These are phyloP conservation scores for Lactarius tabidus DNA, from an alignment of 768 basidiomycete species.

Conservation along the genomic window DNA sequence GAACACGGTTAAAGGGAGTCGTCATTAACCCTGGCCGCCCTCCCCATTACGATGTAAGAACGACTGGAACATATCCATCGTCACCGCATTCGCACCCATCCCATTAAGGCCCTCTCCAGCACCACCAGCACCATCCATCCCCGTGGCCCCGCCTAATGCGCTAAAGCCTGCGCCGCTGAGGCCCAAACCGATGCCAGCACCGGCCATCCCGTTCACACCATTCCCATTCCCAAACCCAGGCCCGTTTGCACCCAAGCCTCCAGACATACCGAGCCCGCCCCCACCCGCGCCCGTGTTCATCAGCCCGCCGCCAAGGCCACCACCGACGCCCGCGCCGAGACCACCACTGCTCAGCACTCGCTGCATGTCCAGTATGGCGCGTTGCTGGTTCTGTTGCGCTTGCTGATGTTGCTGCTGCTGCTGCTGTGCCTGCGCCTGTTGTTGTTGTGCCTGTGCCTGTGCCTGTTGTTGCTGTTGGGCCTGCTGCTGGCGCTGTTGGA, in stretches of 20 bases:
- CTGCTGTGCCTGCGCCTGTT: not conserved
- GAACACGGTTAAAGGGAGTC: not conserved
- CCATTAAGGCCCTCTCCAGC: not conserved
- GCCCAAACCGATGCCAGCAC: conserved; percentile 8
- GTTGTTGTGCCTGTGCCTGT: conserved; percentile 6
- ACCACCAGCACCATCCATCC: not conserved
- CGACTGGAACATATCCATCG: conserved; percentile 22
- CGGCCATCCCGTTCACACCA: conserved; percentile 1
- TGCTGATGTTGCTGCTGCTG: conserved; percentile 14
- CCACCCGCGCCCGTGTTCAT: conserved; percentile 10
- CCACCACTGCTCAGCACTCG: conserved; percentile 16
- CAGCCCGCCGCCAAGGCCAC: conserved; percentile 9
- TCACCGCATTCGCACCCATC: conserved; percentile 6
- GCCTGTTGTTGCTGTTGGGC: conserved; percentile 14
- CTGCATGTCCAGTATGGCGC: conserved; percentile 15
- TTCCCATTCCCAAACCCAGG: conserved; percentile 3
- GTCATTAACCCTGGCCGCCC: conserved; percentile 17
- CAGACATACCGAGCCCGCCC: conserved; percentile 10
- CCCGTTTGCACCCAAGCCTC: not conserved
- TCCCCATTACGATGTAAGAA: conserved; percentile 24
- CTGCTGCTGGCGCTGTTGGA: conserved; percentile 14
- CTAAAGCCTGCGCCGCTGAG: conserved; percentile 8
- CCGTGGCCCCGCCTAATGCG: not conserved
- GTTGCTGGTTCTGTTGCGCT: conserved; percentile 19
- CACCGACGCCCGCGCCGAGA: conserved; percentile 12